A percentile compares a stretch with the other conserved stretches of the same genome.
These are phyloP conservation scores for Fusarium tricinctum DNA, from an alignment of 2,329 filamentous ascomycete species.

Conservation along the genomic window DNA sequence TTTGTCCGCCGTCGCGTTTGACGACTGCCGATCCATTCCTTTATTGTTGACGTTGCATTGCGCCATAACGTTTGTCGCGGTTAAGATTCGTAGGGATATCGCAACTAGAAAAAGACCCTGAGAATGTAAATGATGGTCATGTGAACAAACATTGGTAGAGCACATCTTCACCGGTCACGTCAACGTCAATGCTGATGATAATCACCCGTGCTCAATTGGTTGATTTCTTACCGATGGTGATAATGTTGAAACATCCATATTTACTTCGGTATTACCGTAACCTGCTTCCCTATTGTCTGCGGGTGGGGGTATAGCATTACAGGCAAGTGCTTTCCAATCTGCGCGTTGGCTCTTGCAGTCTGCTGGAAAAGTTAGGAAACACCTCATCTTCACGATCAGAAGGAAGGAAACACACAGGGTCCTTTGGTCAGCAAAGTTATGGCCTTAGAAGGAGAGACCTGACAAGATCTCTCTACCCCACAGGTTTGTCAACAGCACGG, in stretches of 20 bases:
- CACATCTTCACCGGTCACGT: constrained; percentile 1
- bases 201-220: background rate
- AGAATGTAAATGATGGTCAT: constrained; percentile 19
- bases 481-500: background rate
- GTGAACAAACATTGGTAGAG: constrained; percentile 10
- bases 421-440: too few relatives aligned
- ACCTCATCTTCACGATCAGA: background rate
- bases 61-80: constrained; percentile 10
- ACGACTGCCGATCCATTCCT: constrained; percentile 34
- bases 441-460: too few relatives aligned
- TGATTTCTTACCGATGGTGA: too few relatives aligned
- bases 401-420: too few relatives aligned
- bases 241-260: background rate
- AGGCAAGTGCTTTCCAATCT: background rate
- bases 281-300: background rate
- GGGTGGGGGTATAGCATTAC: background rate
- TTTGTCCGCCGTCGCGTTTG: constrained; percentile 35
- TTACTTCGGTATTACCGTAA: background rate
- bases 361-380: background rate
- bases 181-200: background rate
- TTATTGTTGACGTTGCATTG: constrained; percentile 13
- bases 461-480: too few relatives aligned
- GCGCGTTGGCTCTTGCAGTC: background rate
- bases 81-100: constrained; percentile 28
- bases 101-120: constrained; percentile 19